These are phyloP conservation scores for Podospora appendiculata DNA, from an alignment of 495 filamentous ascomycete genomes.

Conservation along the genomic window DNA sequence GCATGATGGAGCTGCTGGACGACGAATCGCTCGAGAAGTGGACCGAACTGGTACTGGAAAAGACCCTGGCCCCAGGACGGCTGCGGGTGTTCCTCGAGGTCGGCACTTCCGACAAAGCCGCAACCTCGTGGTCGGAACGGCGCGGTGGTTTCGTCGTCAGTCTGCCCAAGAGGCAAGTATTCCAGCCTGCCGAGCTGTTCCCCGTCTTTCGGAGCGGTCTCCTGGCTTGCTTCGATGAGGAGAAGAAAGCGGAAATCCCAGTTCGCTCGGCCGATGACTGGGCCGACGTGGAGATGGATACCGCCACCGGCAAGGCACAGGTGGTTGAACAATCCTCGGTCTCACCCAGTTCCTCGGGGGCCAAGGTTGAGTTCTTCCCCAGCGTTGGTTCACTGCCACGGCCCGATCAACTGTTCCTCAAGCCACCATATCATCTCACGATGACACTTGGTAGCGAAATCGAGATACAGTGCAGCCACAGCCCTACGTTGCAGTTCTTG, in stretches of 20 bases:
- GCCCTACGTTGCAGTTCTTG: slow-evolving; percentile 28
- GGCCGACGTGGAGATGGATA: slow-evolving; percentile 24
- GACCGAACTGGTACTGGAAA: slow-evolving; percentile 22
- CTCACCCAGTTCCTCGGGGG: not conserved
- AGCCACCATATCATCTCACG: slow-evolving; percentile 32
- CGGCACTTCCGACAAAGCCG: not conserved
- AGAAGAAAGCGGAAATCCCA: slow-evolving; percentile 1
- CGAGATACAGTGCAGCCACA: slow-evolving; percentile 32
- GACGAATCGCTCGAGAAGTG: slow-evolving; percentile 20
- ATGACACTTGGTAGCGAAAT: slow-evolving; percentile 12
- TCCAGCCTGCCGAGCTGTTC: slow-evolving; percentile 16
- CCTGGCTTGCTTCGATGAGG: slow-evolving; percentile 19
- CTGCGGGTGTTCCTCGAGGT: slow-evolving; percentile 26
- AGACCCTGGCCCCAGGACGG: not conserved
- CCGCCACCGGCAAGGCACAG: slow-evolving; percentile 11
- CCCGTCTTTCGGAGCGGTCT: slow-evolving; percentile 20
- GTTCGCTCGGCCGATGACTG: slow-evolving; percentile 19
- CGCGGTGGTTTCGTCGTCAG: slow-evolving; percentile 20
- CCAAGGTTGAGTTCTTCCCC: slow-evolving; percentile 20
- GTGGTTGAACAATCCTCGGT: slow-evolving; percentile 3
- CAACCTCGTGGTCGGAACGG: slow-evolving; percentile 17
- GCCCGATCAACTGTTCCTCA: slow-evolving; percentile 28
- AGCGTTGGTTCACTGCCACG: slow-evolving; percentile 19
- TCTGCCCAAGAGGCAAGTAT: slow-evolving; percentile 19
- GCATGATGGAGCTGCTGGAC: slow-evolving; percentile 26